These are phyloP conservation scores for Allium sativum DNA, from an alignment of 106 monocot species.

Conservation along the genomic window DNA sequence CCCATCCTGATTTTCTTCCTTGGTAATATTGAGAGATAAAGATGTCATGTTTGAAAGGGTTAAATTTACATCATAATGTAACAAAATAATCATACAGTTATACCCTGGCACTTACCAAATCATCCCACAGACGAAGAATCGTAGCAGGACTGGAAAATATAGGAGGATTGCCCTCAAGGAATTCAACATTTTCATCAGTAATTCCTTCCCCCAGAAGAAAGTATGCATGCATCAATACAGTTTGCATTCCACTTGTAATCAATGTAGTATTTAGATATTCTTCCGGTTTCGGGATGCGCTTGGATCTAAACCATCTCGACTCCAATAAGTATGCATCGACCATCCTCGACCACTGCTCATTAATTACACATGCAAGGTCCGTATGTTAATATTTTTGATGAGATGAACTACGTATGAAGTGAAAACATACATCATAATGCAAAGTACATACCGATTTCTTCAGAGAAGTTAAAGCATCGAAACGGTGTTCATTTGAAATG, in stretches of 20 bases:
- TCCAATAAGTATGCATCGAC: slow-evolving; percentile 35
- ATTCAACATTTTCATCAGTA: slow-evolving; percentile 7
- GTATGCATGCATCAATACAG: slow-evolving; percentile 11
- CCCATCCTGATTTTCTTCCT: slow-evolving; percentile 50
- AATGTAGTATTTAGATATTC: slow-evolving; percentile 30
- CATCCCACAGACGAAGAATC: slow-evolving; percentile 52
- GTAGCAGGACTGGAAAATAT: slow-evolving; percentile 21
- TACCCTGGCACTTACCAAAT: slow-evolving; percentile 50
- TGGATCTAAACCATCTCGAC: slow-evolving; percentile 31
- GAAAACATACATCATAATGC: no score
- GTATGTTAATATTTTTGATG: neutral
- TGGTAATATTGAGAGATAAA: no score
- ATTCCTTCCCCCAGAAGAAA: slow-evolving; percentile 29
- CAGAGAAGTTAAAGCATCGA: slow-evolving; percentile 24
- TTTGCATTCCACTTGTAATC: slow-evolving; percentile 20
- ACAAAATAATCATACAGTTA: neutral
- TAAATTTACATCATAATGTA: no score
- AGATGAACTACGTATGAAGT: neutral
- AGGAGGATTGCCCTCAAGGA: slow-evolving; percentile 1
- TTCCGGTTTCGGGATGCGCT: slow-evolving; percentile 15
- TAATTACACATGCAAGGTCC: neutral
- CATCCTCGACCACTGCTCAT: slow-evolving; percentile 23
- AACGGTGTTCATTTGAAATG: slow-evolving; percentile 18
- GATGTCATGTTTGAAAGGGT: no score
- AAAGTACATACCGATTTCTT: slow-evolving; percentile 23